phyloP scores from a whole-genome alignment of 2,329 filamentous ascomycete genomes.

The Aspergillus cejpii region DNA sequence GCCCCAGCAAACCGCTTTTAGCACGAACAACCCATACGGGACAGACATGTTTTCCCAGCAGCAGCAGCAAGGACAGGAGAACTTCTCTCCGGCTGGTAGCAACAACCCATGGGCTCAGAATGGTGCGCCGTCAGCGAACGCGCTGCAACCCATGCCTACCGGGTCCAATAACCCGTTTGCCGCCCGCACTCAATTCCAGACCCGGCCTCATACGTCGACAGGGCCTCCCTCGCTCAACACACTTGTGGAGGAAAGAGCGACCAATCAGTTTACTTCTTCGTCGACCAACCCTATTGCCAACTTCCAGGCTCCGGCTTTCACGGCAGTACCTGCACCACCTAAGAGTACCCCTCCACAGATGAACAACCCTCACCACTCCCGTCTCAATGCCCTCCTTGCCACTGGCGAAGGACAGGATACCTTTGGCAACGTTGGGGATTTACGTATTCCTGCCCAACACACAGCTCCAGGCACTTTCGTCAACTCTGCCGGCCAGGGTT shows the following conservation, averaged over 20 bases:
- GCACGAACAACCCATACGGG: constrained; percentile 52
- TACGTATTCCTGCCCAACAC: constrained; percentile 92
- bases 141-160: constrained; percentile 74
- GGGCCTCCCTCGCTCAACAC: constrained; percentile 65
- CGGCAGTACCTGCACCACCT: constrained; percentile 24
- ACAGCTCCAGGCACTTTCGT: constrained; percentile 94
- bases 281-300: constrained; percentile 43
- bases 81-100: constrained; percentile 65
- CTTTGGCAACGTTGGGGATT: constrained; percentile 92
- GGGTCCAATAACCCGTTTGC: constrained; percentile 98
- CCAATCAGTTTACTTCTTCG: constrained; percentile 54
- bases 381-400: constrained; percentile 78
- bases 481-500: constrained; percentile 83
- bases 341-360: constrained; percentile 29
- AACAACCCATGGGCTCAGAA: constrained; percentile 88
- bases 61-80: constrained; percentile 49
- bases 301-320: constrained; percentile 41
- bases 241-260: constrained; percentile 76
- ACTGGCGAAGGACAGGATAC: constrained; percentile 92
- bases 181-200: constrained; percentile 53
- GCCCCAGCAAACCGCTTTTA: constrained; percentile 55
- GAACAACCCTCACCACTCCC: constrained; percentile 56
- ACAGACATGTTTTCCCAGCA: constrained; percentile 46
- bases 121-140: constrained; percentile 52
- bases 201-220: constrained; percentile 43